Evolutionary conservation across 2,329 filamentous ascomycete genomes (phyloP), one percentile per base, ranked within the genome.

Genomic region (Peltaster fructicola): DNA sequence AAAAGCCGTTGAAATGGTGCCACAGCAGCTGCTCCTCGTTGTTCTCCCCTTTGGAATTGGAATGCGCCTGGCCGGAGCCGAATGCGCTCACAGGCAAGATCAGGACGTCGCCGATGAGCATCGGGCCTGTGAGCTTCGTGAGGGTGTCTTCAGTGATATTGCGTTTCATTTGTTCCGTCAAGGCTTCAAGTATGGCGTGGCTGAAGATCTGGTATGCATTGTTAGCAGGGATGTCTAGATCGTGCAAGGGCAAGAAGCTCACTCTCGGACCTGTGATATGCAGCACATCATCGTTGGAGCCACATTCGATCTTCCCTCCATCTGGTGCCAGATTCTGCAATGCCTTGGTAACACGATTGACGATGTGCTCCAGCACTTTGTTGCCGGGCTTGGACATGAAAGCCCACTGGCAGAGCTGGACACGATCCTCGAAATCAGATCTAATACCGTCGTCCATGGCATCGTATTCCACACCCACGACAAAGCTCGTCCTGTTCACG

Each of bases 391-490:
- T 32, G 9, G 31, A 24, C 35, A 35, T 31, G 14, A 38, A 13
- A 3, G 34, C 29, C 32, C 32, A 36, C 25, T 36, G 32, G 17
- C 28, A 31, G 11, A 35, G 20, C 15, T 29, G 29, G 8, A 29
- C 29, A 5, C 22, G 20, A n/a, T 24, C 16, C 13, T 26, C 20
- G 15, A 27, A 18, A 20, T 27, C 24, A 20, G 16, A 15, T 3
- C 15, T 19, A 8, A 25, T 10, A 10, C 26, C 18, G 11, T 23
- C 25, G 9, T 22, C 24, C 20, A 23, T 20, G n/a, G 33, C 24
- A 24, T 36, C 35, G 18, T 30, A 32, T 24, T 36, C 35, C 9
- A 38, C 19, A 8, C 35, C 35, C 8, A 36, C 16, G 8, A 38
- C 32, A 14, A 36, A 15, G 11, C 24, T 24, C 8, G 23, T 26